A percentile compares a stretch with the other conserved stretches of the same genome.
phyloP scores from a whole-genome alignment of 768 basidiomycete genomes.

The Mycena filopes region DNA sequence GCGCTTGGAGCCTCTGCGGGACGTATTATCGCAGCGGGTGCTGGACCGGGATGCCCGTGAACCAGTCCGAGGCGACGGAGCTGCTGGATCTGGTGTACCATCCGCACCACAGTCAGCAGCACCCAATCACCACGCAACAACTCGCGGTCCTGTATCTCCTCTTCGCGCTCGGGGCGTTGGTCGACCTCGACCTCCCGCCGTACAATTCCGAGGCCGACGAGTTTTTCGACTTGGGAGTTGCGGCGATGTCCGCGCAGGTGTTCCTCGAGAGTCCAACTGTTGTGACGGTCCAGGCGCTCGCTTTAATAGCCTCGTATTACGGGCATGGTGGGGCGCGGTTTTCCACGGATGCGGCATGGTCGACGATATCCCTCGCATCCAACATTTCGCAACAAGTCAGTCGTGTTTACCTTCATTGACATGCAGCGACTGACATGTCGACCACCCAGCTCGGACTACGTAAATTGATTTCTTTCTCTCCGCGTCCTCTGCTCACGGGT shows the following conservation, averaged over 20 bases:
- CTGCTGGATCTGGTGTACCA: slow-evolving; percentile 32
- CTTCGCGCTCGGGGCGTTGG: slow-evolving; percentile 35
- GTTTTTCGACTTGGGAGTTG: slow-evolving; percentile 55
- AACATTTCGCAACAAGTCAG: slow-evolving; percentile 48
- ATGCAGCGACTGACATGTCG: neutral
- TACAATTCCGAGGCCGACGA: slow-evolving; percentile 53
- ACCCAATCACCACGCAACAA: slow-evolving; percentile 26
- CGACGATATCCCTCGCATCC: slow-evolving; percentile 43
- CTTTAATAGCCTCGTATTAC: slow-evolving; percentile 49
- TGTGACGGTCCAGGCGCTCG: slow-evolving; percentile 52
- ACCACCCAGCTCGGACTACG: slow-evolving; percentile 28
- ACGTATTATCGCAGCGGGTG: slow-evolving; percentile 54
- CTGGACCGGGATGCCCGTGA: slow-evolving; percentile 57
- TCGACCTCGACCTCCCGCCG: slow-evolving; percentile 40
- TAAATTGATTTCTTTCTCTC: neutral
- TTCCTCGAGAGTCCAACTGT: slow-evolving; percentile 51
- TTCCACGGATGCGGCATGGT: slow-evolving; percentile 49
- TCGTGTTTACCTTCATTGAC: neutral
- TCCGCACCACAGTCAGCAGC: neutral
- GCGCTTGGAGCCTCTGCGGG: slow-evolving; percentile 56
- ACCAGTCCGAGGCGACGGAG: slow-evolving; percentile 57
- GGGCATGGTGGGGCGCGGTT: slow-evolving; percentile 46
- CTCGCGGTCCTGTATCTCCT: slow-evolving; percentile 35
- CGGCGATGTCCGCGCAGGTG: slow-evolving; percentile 50
- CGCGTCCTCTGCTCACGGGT: neutral